Conservation (phyloP, 2,329 filamentous ascomycete genomes). For the Aschersonia sp. region DNA sequence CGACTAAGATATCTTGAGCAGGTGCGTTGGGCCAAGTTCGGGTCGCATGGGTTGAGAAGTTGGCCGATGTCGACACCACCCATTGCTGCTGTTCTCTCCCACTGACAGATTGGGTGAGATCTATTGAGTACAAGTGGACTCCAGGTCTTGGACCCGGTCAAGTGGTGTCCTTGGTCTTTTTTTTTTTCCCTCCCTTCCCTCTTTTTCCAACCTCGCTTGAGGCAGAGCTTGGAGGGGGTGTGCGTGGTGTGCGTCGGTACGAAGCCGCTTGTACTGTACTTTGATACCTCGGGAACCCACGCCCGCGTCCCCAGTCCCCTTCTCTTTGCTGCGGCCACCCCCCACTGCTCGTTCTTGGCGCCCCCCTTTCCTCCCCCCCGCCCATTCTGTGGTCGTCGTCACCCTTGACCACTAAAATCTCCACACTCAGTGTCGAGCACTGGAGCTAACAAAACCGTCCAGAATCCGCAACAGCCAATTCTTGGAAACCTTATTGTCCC, state of each 20-base stretch:
- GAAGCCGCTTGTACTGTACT: not conserved
- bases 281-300: not conserved
- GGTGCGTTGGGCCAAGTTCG: no score
- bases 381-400: not conserved
- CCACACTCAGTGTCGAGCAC: not conserved
- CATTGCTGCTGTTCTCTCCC: no score
- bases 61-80: no score
- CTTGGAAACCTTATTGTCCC: not conserved
- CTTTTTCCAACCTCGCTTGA: not conserved
- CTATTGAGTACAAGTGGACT: no score
- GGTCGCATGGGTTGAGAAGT: no score
- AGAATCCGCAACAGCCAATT: not conserved
- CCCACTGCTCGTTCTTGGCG: no score
- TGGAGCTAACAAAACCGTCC: conserved; percentile 1
- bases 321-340: not conserved
- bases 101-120: no score
- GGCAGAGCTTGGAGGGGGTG: not conserved
- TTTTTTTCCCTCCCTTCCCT: not conserved
- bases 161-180: no score
- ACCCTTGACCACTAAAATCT: not conserved
- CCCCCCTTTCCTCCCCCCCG: no score
- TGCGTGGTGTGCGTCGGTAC: not conserved
- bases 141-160: no score
- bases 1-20: no score
- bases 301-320: not conserved